Percentiles rank a stretch among this genome's conserved stretches.
Conservation (phyloP, 169 alveolate species). For the Plasmodium gaboni region DNA sequence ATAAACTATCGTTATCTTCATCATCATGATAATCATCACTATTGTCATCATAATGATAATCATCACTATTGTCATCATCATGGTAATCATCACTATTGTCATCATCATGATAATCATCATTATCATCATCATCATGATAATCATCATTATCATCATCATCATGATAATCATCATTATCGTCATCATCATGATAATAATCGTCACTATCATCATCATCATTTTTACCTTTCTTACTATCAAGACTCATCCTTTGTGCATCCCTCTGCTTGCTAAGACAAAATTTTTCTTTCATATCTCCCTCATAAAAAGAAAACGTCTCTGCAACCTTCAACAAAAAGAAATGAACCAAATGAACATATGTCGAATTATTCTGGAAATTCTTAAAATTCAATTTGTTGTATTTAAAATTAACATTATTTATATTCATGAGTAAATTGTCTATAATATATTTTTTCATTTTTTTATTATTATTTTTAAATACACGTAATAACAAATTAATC, state of each 20-base stretch:
- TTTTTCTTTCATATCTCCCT: slow-evolving; percentile 44
- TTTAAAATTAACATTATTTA: slow-evolving; percentile 48
- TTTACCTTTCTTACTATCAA: background rate
- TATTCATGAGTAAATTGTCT: slow-evolving; percentile 37
- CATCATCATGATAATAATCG: background rate
- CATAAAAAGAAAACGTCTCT: slow-evolving; percentile 44
- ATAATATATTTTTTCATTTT: slow-evolving; percentile 47
- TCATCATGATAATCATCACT: background rate
- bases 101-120: no score
- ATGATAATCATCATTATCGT: background rate
- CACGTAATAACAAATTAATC: slow-evolving; percentile 23
- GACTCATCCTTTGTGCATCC: background rate
- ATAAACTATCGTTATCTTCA: background rate
- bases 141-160: background rate
- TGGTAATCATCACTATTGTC: no score
- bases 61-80: no score
- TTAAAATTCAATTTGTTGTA: slow-evolving; percentile 56
- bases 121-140: no score
- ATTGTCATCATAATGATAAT: background rate
- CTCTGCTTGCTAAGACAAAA: slow-evolving; percentile 1
- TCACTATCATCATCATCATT: background rate
- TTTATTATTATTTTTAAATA: slow-evolving; percentile 22
- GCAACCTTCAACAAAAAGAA: slow-evolving; percentile 55
- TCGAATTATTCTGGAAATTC: slow-evolving; percentile 40
- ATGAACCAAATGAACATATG: slow-evolving; percentile 41